These are phyloP conservation scores for Adansonia digitata DNA, from an alignment of 345 rosid genomes.

Conservation along the genomic window DNA sequence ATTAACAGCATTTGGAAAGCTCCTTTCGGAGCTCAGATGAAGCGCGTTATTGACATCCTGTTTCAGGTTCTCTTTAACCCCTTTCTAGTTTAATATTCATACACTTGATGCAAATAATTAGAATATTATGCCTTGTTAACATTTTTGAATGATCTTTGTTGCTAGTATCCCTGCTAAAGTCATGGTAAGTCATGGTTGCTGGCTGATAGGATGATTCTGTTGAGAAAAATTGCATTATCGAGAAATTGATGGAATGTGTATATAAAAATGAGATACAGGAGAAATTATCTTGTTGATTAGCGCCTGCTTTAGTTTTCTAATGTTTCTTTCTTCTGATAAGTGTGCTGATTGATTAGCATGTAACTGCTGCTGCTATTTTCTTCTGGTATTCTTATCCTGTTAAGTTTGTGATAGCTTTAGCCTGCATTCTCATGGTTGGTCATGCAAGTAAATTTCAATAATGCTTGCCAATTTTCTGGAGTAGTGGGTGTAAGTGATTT, in stretches of 20 bases:
- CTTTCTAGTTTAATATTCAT: too few species aligned
- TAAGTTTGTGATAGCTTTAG: not conserved
- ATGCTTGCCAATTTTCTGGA: not conserved
- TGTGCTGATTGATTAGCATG: not conserved
- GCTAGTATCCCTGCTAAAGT: not conserved
- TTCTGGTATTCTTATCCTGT: not conserved
- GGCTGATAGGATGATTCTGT: not conserved
- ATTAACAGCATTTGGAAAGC: slow-evolving; percentile 42
- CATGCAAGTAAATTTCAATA: not conserved
- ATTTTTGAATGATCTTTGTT: not conserved
- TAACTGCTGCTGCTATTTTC: not conserved
- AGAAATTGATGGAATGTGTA: not conserved
- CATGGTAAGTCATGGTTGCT: not conserved
- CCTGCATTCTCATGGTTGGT: not conserved
- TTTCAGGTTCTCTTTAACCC: slow-evolving; percentile 8
- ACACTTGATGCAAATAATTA: not conserved
- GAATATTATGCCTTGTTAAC: not conserved
- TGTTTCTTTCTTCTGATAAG: not conserved
- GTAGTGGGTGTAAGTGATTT: not conserved
- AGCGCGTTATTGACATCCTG: slow-evolving; percentile 63
- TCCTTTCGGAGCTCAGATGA: slow-evolving; percentile 85
- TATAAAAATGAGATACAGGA: not conserved
- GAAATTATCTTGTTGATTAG: not conserved
- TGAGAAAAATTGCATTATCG: not conserved
- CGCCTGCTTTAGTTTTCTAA: not conserved